phyloP scores from a whole-genome alignment of 2,329 filamentous ascomycete genomes.

The Hypomyces rosellus region DNA sequence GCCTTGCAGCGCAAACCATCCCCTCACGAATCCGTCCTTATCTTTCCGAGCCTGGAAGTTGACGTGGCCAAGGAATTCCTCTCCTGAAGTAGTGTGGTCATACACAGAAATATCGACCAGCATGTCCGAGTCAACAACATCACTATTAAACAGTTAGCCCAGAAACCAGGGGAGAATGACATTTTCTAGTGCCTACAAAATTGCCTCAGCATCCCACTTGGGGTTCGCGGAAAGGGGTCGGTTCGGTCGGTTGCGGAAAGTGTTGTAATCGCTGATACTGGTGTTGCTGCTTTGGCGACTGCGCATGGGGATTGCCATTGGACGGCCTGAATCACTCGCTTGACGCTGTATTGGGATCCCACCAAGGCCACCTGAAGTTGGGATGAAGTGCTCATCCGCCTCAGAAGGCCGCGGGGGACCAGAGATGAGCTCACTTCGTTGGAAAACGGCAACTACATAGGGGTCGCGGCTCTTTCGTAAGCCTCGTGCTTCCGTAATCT shows the following conservation, averaged over 20 bases:
- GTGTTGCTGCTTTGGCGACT: slow-evolving; percentile 96
- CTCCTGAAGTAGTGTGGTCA: slow-evolving; percentile 69
- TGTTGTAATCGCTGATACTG: slow-evolving; percentile 62
- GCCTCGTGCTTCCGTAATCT: slow-evolving; percentile 78
- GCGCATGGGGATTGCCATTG: slow-evolving; percentile 94
- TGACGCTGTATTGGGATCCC: slow-evolving; percentile 60
- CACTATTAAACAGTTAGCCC: slow-evolving; percentile 45
- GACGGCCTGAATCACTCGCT: slow-evolving; percentile 73
- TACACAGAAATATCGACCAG: slow-evolving; percentile 92
- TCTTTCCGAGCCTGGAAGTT: slow-evolving; percentile 64
- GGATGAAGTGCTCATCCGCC: slow-evolving; percentile 46
- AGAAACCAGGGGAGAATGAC: not conserved
- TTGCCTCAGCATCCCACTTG: slow-evolving; percentile 90
- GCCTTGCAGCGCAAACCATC: slow-evolving; percentile 78
- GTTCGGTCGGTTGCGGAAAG: slow-evolving; percentile 53
- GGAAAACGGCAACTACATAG: slow-evolving; percentile 94
- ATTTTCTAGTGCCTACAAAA: slow-evolving; percentile 63
- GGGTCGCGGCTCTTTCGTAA: slow-evolving; percentile 78
- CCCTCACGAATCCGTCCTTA: slow-evolving; percentile 65
- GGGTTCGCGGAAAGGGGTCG: slow-evolving; percentile 65
- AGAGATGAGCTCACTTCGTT: slow-evolving; percentile 93
- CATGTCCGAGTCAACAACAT: slow-evolving; percentile 87
- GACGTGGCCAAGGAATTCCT: slow-evolving; percentile 88
- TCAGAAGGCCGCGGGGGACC: slow-evolving; percentile 66
- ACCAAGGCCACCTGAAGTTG: slow-evolving; percentile 44